These are phyloP conservation scores for Cyberlindnera xylosilytica DNA, from an alignment of 805 yeast species.

Conservation along the genomic window DNA sequence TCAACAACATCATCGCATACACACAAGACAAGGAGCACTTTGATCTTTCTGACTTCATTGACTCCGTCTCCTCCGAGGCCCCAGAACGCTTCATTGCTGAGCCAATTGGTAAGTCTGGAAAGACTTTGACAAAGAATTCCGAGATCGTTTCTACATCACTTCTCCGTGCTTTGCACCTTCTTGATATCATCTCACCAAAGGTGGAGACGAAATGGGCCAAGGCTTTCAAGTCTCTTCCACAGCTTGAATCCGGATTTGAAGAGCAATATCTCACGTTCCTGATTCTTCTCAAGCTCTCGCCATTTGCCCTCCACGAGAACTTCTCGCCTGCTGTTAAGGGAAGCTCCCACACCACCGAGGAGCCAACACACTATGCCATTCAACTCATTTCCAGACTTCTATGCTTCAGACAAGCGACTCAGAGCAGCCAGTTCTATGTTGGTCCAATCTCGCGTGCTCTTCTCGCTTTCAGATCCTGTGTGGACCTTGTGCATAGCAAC, in stretches of 20 bases:
- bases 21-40: conserved; percentile 28
- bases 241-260: conserved; percentile 30
- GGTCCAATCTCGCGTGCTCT: conserved; percentile 72
- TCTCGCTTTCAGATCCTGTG: conserved; percentile 62
- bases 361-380: conserved; percentile 32
- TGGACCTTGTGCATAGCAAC: conserved; percentile 48
- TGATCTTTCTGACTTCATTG: conserved; percentile 27
- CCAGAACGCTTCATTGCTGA: conserved; percentile 25
- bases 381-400: conserved; percentile 47
- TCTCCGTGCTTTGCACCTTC: conserved; percentile 49
- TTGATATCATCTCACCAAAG: conserved; percentile 40
- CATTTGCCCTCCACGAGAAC: conserved; percentile 34
- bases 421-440: conserved; percentile 47
- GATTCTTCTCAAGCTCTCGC: conserved; percentile 42
- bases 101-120: conserved; percentile 15
- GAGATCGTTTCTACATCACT: conserved; percentile 58
- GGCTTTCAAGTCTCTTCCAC: conserved; percentile 35
- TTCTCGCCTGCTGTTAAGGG: conserved; percentile 37
- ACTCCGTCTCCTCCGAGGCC: conserved; percentile 11
- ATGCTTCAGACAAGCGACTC: conserved; percentile 43
- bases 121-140: conserved; percentile 38
- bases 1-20: conserved; percentile 34
- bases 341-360: conserved; percentile 32
- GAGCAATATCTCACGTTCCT: conserved; percentile 47
- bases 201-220: conserved; percentile 47